Evolutionary conservation across 176 grass and related monocot species (phyloP).

Genomic region (Elymus sibiricus): DNA sequence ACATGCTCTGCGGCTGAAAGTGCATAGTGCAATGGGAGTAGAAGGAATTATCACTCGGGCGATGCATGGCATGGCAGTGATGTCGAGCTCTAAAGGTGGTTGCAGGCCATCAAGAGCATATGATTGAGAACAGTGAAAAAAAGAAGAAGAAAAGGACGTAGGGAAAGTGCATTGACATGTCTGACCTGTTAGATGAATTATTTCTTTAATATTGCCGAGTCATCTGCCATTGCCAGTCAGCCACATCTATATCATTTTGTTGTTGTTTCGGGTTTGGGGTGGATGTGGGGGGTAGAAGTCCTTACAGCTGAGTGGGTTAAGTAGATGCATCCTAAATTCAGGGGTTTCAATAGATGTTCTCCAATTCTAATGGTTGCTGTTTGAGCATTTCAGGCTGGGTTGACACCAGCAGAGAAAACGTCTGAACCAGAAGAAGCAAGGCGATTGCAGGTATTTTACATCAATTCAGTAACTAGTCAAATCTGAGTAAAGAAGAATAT

Average conservation of each 20-base stretch:
- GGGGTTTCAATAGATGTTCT: not conserved
- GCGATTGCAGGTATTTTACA: constrained; percentile 56
- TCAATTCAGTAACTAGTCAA: constrained; percentile 2
- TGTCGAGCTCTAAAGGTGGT: not conserved
- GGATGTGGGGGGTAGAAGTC: not conserved
- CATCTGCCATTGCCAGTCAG: not conserved
- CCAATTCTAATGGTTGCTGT: not conserved
- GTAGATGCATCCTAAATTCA: not conserved
- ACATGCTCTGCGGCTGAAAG: not conserved
- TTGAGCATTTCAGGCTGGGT: constrained; percentile 62
- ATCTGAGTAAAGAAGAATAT: constrained; percentile 1
- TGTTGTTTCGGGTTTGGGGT: not conserved
- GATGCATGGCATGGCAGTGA: not conserved
- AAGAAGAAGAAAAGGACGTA: not conserved
- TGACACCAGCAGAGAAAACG: constrained; percentile 70
- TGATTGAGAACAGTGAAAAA: not conserved
- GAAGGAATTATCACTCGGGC: not conserved
- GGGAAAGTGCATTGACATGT: not conserved
- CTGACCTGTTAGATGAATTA: not conserved
- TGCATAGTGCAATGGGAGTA: not conserved
- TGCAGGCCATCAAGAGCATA: not conserved
- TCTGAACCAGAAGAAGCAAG: constrained; percentile 87
- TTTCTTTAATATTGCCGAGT: not conserved
- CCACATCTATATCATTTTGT: not conserved
- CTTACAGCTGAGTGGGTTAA: not conserved